Evolutionary conservation across 805 yeast genomes (phyloP).

Genomic region (Pichia californica): DNA sequence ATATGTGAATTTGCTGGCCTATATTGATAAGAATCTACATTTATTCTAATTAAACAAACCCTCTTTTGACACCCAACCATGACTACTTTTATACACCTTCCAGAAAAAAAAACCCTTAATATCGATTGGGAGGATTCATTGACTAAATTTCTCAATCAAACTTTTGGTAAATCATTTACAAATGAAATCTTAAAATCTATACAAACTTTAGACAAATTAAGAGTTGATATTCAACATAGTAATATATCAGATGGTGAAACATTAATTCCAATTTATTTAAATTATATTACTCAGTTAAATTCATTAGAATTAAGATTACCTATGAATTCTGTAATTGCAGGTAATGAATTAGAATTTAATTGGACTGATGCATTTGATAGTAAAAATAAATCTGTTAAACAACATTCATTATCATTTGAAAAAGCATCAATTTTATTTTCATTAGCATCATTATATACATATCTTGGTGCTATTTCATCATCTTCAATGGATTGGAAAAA

Average conservation of each 20-base stretch:
- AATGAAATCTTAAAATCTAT: conserved; percentile 55
- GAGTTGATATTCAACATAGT: conserved; percentile 52
- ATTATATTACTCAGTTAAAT: conserved; percentile 78
- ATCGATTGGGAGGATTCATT: conserved; percentile 64
- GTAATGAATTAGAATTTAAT: conserved; percentile 43
- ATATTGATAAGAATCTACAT: no score
- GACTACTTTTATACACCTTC: conserved; percentile 24
- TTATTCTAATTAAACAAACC: no score
- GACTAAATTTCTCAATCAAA: conserved; percentile 45
- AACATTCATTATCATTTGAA: conserved; percentile 79
- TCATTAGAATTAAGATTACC: conserved; percentile 74
- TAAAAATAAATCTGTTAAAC: conserved; percentile 41
- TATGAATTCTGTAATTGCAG: conserved; percentile 33
- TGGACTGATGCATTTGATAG: conserved; percentile 74
- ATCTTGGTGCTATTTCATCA: conserved; percentile 32
- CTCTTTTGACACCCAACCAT: no score
- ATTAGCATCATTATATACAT: conserved; percentile 58
- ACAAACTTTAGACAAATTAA: conserved; percentile 44
- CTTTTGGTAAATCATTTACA: conserved; percentile 50
- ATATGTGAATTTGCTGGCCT: no score
- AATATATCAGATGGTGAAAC: conserved; percentile 36
- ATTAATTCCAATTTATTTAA: conserved; percentile 37
- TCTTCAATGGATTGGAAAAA: conserved; percentile 43
- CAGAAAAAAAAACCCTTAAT: conserved; percentile 43
- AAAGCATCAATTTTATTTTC: conserved; percentile 82